Conservation (phyloP, 768 basidiomycete genomes). For the Boletus eberwhitei region DNA sequence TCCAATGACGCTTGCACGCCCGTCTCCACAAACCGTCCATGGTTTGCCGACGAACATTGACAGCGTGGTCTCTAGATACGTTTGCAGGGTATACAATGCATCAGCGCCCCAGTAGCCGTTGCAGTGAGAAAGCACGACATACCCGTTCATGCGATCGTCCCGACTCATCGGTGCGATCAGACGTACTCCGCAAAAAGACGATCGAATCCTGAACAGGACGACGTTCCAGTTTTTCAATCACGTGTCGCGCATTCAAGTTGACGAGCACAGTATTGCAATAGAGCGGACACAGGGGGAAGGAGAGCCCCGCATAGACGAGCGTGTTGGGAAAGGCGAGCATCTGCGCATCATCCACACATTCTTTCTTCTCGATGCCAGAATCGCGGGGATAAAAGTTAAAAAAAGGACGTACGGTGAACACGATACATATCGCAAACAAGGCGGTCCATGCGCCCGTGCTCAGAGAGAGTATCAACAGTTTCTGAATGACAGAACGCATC, state of each 20-base stretch:
- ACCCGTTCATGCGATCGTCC: background rate
- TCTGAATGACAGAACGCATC: constrained; percentile 17
- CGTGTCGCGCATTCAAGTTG: constrained; percentile 29
- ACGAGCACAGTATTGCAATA: constrained; percentile 33
- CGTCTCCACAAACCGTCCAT: background rate
- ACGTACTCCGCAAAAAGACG: background rate
- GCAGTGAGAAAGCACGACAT: too few species aligned
- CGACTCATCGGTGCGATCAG: background rate
- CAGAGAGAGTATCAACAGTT: constrained; percentile 13
- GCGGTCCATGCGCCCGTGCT: constrained; percentile 18
- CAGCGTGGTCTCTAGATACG: background rate
- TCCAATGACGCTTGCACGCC: constrained; percentile 9
- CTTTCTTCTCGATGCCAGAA: background rate
- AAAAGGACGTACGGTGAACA: constrained; percentile 9
- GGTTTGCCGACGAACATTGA: background rate
- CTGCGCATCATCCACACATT: background rate
- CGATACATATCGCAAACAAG: constrained; percentile 9
- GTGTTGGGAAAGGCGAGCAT: constrained; percentile 13
- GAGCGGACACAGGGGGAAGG: constrained; percentile 30
- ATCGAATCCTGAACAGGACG: constrained; percentile 4
- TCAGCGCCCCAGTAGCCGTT: too few species aligned
- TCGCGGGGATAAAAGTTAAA: background rate
- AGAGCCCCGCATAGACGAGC: constrained; percentile 19
- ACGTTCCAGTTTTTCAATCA: constrained; percentile 14
- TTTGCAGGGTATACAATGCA: too few species aligned